Evolutionary conservation across 768 basidiomycete species (phyloP).

Genomic region (Zangia roseola): DNA sequence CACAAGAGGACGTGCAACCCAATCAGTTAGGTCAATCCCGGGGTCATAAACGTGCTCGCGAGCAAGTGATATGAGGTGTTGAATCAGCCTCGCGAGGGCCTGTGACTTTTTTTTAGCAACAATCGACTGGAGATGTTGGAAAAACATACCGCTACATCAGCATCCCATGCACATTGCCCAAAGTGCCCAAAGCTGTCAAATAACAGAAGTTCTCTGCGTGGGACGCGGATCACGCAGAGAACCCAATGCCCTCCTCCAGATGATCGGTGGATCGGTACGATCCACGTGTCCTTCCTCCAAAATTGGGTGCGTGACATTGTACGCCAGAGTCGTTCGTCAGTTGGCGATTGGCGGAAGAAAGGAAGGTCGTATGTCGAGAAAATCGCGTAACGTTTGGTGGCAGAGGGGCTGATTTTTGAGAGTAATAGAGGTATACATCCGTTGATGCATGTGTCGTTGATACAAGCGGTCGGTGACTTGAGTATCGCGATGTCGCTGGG

Average conservation of each 20-base stretch:
- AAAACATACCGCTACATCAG: constrained; percentile 40
- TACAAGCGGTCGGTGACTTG: neutral
- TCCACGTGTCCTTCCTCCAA: constrained; percentile 35
- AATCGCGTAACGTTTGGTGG: neutral
- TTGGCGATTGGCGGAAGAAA: neutral
- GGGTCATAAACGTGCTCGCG: too few relatives aligned
- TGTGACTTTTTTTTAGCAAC: too few relatives aligned
- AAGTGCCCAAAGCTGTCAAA: constrained; percentile 12
- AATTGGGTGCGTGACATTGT: constrained; percentile 11
- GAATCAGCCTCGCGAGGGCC: too few relatives aligned
- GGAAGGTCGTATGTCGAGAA: constrained; percentile 12
- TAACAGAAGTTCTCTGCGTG: constrained; percentile 5
- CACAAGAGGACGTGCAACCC: too few relatives aligned
- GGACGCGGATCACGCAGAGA: constrained; percentile 17
- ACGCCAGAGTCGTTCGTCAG: constrained; percentile 20
- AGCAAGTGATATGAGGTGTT: too few relatives aligned
- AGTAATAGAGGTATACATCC: constrained; percentile 11
- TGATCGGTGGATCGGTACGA: constrained; percentile 37
- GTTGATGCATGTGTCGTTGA: constrained; percentile 21
- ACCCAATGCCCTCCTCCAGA: constrained; percentile 33
- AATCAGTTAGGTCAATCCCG: too few relatives aligned
- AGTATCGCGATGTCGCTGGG: constrained; percentile 8
- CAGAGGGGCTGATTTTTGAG: neutral
- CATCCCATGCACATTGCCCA: constrained; percentile 3
- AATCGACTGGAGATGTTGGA: constrained; percentile 19